Evolutionary conservation across 2,329 filamentous ascomycete species (phyloP).

Genomic region (Ceratocystiopsis sp.): DNA sequence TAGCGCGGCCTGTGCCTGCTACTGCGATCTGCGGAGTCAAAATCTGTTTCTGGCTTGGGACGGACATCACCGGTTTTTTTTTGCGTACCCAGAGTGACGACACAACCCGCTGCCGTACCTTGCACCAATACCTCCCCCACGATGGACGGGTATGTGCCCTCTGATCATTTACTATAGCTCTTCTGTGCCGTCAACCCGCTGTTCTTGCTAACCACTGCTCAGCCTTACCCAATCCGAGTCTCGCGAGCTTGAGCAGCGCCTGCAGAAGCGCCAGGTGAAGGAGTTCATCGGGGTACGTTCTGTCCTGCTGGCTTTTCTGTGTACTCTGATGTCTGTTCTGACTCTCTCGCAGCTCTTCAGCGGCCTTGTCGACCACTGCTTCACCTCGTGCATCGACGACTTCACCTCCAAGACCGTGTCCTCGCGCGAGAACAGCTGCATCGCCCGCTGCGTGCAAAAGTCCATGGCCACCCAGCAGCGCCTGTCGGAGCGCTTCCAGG

Average conservation of each 20-base stretch:
- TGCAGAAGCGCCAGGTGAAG: conserved; percentile 97
- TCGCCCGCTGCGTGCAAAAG: conserved; percentile 91
- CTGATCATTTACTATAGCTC: no score
- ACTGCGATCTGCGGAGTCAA: no score
- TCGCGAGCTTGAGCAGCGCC: conserved; percentile 81
- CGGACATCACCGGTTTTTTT: no score
- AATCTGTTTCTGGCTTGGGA: no score
- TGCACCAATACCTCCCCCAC: no score
- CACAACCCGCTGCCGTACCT: no score
- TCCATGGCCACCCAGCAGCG: conserved; percentile 83
- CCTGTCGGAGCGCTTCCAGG: conserved; percentile 76
- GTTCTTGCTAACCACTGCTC: conserved; percentile 1
- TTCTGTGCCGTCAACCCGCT: no score
- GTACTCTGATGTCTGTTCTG: no score
- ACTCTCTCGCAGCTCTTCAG: conserved; percentile 30
- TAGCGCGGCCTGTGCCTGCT: no score
- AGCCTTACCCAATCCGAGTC: conserved; percentile 19
- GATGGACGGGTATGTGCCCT: no score
- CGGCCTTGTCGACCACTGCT: conserved; percentile 73
- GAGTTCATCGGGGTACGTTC: conserved; percentile 86
- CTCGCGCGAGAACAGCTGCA: conserved; percentile 75
- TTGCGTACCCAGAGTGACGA: no score
- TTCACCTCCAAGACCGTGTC: conserved; percentile 95
- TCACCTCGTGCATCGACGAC: conserved; percentile 92
- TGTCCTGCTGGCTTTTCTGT: not conserved